Base-by-base conservation (phyloP, 352 stramenopile genomes). In the Phytophthora quininea region DNA sequence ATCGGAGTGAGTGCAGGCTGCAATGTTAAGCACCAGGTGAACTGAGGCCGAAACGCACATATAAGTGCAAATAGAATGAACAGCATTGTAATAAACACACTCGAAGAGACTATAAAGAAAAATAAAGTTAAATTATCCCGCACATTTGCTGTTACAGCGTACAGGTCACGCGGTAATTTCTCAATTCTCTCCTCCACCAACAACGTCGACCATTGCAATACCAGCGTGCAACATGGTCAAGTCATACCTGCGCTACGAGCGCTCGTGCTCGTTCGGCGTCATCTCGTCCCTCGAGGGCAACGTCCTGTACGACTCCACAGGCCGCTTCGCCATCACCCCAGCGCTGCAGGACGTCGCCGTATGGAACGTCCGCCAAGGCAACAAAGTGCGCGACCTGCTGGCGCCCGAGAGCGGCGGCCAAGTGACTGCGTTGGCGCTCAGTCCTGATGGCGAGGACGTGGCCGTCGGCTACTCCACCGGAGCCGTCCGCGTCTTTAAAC, bases 181-280 rank as follows among this genome's bases (percentile, higher is more conserved):
- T 11, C 6, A 40, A 40, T 40, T 40, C 35, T 48, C 19, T 27
- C 42, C 42, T n/a, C 42, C 52, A 60, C 50, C 40, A 52, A 54
- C 37, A 31, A 54, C 35, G 30, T 3, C 4, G 30, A 24, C 29
- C 43, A 49, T 29, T 46, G 19, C 15, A 29, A 49, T 14, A 24
- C 19, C 15, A 27, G 52, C 12, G 27, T 49, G 43, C 12, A 24
- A n/a, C 59, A 92, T 91, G 82, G 92, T 96, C 82, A 97, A 98
- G 86, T 97, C 88, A 58, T 98, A 98, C 69, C 78, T 98, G 67
- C 91, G 94, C 59, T 98, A 98, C 66, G 86, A 95, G 73, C 89
- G 92, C 64, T 74, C 89, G 61, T 80, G 79, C 64, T 91, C 86
- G 47, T 98, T 98, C 68, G 95, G 95, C 62, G 82, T 98, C 14